Evolutionary conservation across 805 yeast genomes (phyloP), one percentile per base, ranked within the genome.

Genomic region (Candida hungchunana): DNA sequence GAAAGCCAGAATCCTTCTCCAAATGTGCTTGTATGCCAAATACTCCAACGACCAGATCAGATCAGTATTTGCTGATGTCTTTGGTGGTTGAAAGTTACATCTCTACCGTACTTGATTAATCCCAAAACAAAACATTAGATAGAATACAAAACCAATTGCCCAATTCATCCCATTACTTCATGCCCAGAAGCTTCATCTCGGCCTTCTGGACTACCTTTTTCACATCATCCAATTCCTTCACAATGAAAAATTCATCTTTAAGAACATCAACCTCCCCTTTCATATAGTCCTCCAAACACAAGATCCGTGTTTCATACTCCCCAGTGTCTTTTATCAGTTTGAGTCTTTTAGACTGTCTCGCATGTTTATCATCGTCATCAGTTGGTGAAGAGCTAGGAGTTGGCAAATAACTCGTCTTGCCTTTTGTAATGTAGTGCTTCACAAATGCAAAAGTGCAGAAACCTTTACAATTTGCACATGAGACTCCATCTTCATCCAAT

Each of bases 1-100:
- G 48, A 78, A 78, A 58, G 62, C 77, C 17, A 64, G 83, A 49
- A 69, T 78, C 21, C 55, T 77, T 31, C 55, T 77, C 31, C 82
- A 77, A 46, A 60, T 78, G 43, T 73, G 81, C 47, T 55, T 72
- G 29, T 47, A 59, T 37, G 56, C 59, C 24, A 55, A 55, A 1
- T 56, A 61, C 42, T 44, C 53, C 20, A 47, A 63, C 5, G 37
- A 40, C 4, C 58, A 56, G 30, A 67, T 67, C 13, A 64, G 54
- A 33, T 7, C n/a, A 7, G 27, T 25, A 14, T 25, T 25, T 25
- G 10, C 27, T 14, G 27, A 14, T 7, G 27, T 25, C 8, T 12
- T 25, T 25, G 27, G 27, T 10, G 27, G 27, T 25, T 25, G 27
- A 25, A 13, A n/a, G n/a, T n/a, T n/a, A n/a, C n/a, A n/a, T n/a